These are phyloP conservation scores for Aspergillus steynii DNA, from an alignment of 495 filamentous ascomycete species.

Conservation along the genomic window DNA sequence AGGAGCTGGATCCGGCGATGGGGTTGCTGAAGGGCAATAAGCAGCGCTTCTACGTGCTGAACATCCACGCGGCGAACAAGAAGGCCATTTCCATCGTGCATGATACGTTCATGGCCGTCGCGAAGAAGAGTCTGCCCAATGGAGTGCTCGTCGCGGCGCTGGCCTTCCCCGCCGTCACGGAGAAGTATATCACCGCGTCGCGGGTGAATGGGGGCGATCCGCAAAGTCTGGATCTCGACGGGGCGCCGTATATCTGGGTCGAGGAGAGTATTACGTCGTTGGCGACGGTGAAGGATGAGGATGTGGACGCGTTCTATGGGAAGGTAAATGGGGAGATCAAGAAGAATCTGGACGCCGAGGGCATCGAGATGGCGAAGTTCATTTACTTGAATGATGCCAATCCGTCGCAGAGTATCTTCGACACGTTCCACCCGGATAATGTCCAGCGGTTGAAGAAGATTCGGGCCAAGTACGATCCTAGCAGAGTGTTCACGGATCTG, in stretches of 20 bases:
- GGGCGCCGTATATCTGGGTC: constrained; percentile 32
- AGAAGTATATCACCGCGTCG: constrained; percentile 10
- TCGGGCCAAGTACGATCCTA: constrained; percentile 28
- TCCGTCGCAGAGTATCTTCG: constrained; percentile 26
- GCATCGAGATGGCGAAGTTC: constrained; percentile 29
- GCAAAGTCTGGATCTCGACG: constrained; percentile 37
- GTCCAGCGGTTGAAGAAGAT: constrained; percentile 23
- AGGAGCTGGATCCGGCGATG: constrained; percentile 8
- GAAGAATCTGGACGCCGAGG: constrained; percentile 5
- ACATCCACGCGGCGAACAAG: constrained; percentile 8
- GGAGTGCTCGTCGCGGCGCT: constrained; percentile 6
- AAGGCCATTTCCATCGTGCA: constrained; percentile 8
- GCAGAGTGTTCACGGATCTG: constrained; percentile 20
- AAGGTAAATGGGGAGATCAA: constrained; percentile 7
- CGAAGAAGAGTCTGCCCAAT: neutral
- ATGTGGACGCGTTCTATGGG: constrained; percentile 13
- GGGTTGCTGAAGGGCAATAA: neutral
- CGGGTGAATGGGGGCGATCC: constrained; percentile 42
- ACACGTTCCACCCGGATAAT: constrained; percentile 27
- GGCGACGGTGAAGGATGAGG: constrained; percentile 13
- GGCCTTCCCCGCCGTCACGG: constrained; percentile 6
- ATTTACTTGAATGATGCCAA: constrained; percentile 49
- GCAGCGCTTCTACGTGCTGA: constrained; percentile 14
- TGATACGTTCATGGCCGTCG: constrained; percentile 5
- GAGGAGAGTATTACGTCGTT: constrained; percentile 22